Evolutionary conservation across 2,329 filamentous ascomycete genomes (phyloP).

Genomic region (Fusarium subtropicale): DNA sequence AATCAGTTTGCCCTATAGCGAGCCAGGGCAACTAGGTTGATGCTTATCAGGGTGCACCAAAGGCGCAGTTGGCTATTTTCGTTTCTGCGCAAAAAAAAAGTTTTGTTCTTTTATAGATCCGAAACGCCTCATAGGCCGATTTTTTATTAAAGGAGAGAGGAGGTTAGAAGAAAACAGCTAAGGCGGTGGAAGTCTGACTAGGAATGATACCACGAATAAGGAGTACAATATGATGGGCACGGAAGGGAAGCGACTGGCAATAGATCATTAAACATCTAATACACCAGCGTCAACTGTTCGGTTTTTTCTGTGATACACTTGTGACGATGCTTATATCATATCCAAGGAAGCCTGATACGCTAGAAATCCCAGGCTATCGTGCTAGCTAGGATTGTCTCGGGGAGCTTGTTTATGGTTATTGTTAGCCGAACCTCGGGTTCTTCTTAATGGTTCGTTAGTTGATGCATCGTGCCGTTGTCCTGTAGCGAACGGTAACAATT

Average conservation of each 20-base stretch:
- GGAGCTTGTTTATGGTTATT: neutral
- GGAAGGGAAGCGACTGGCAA: slow-evolving; percentile 11
- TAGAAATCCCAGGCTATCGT: neutral
- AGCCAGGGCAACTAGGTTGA: slow-evolving; percentile 13
- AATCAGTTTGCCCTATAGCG: slow-evolving; percentile 23
- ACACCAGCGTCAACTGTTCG: neutral
- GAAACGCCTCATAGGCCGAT: slow-evolving; percentile 39
- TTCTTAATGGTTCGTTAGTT: slow-evolving; percentile 1
- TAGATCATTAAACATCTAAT: slow-evolving; percentile 25
- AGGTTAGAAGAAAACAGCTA: neutral
- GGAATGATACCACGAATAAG: slow-evolving; percentile 48
- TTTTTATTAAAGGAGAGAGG: slow-evolving; percentile 7
- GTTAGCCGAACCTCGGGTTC: neutral
- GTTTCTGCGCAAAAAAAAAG: slow-evolving; percentile 10
- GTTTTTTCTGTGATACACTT: neutral
- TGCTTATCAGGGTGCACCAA: slow-evolving; percentile 7
- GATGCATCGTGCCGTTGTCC: slow-evolving; percentile 17
- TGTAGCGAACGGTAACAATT: slow-evolving; percentile 11
- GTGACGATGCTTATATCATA: neutral
- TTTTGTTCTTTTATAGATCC: slow-evolving; percentile 27
- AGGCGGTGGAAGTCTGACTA: slow-evolving; percentile 28
- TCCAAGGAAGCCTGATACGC: neutral
- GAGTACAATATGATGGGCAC: slow-evolving; percentile 38
- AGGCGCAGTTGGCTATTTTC: slow-evolving; percentile 15
- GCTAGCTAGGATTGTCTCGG: neutral